Conservation (phyloP, 208 protist genomes). For the Trypanosoma rangeli region DNA sequence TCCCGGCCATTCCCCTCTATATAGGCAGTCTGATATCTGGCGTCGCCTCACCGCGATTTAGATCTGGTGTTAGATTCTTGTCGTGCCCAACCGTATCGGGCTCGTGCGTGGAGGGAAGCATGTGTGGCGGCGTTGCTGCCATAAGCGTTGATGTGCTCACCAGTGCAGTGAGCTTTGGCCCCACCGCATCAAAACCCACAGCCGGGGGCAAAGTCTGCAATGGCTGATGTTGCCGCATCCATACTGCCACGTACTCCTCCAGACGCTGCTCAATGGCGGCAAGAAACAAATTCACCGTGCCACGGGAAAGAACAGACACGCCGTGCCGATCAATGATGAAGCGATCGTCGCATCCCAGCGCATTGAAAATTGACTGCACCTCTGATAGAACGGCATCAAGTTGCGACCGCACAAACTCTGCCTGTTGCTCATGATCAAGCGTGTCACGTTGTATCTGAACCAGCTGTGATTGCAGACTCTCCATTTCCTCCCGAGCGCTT, state of each 20-base stretch:
- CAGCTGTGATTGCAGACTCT: constrained; percentile 26
- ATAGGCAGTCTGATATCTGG: not conserved
- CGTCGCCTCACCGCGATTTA: not conserved
- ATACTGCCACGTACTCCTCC: constrained; percentile 76
- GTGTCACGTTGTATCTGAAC: constrained; percentile 28
- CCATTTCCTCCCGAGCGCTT: constrained; percentile 9
- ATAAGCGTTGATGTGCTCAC: not conserved
- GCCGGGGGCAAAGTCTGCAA: not conserved
- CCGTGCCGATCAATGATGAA: constrained; percentile 27
- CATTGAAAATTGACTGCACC: constrained; percentile 42
- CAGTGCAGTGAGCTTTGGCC: not conserved
- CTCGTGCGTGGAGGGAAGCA: not conserved
- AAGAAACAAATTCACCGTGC: constrained; percentile 40
- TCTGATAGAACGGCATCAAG: constrained; percentile 29
- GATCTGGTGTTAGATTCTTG: no score
- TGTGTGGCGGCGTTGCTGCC: not conserved
- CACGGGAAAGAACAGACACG: constrained; percentile 30
- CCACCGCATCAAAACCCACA: not conserved
- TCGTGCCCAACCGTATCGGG: not conserved
- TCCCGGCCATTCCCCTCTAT: not conserved
- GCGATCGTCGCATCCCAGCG: constrained; percentile 46
- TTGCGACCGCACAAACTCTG: not conserved
- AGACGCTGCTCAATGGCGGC: constrained; percentile 66
- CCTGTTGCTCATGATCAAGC: constrained; percentile 34
- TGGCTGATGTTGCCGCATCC: constrained; percentile 14